Conservation (phyloP, 768 basidiomycete genomes). For the Tremella fuciformis region DNA sequence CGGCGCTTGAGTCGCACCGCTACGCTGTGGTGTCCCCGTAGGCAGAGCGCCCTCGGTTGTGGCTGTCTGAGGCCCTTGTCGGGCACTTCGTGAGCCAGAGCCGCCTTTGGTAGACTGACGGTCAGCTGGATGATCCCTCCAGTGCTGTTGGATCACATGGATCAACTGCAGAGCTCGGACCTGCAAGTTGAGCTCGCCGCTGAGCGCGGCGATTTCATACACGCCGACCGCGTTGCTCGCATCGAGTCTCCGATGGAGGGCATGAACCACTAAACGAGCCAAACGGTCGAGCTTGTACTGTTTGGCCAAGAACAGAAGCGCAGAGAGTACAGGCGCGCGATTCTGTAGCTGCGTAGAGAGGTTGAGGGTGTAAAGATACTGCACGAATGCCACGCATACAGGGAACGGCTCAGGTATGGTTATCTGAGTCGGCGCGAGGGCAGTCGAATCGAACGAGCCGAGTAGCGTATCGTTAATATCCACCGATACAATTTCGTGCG, state of each 20-base stretch:
- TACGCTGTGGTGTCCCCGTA: background rate
- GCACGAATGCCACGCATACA: conserved; percentile 79
- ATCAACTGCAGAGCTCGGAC: conserved; percentile 64
- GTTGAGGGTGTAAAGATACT: conserved; percentile 87
- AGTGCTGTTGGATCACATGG: conserved; percentile 24
- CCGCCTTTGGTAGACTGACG: conserved; percentile 22
- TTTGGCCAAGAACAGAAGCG: conserved; percentile 75
- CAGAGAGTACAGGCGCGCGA: conserved; percentile 80
- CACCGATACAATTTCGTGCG: conserved; percentile 24
- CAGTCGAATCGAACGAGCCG: conserved; percentile 51
- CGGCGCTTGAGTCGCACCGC: background rate
- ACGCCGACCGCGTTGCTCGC: conserved; percentile 84
- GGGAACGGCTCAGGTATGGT: conserved; percentile 84
- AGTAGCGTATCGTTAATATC: conserved; percentile 39
- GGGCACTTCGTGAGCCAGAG: conserved; percentile 16
- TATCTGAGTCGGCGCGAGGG: conserved; percentile 74
- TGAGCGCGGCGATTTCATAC: conserved; percentile 91
- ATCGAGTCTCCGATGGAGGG: conserved; percentile 83
- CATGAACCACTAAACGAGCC: conserved; percentile 78
- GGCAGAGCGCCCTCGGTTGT: conserved; percentile 8
- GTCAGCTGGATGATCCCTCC: background rate
- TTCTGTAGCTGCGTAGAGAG: conserved; percentile 88
- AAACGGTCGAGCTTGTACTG: conserved; percentile 78
- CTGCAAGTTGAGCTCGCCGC: conserved; percentile 81
- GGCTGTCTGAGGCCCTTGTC: conserved; percentile 24